Evolutionary conservation across 768 basidiomycete genomes (phyloP).

Genomic region (Boletus sensibilis): DNA sequence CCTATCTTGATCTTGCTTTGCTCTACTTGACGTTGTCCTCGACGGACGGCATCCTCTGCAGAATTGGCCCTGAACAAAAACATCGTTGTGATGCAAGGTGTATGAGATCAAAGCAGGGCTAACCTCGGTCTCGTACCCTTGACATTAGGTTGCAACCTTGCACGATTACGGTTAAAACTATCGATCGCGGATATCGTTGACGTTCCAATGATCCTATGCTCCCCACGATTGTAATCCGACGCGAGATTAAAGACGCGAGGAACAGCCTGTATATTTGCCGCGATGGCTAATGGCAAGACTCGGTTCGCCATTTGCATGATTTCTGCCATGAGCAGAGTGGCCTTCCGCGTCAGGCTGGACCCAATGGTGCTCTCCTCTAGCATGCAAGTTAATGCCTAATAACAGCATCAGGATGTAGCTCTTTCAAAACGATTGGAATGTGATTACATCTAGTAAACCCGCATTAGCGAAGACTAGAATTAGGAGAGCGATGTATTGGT

Average conservation of each 20-base stretch:
- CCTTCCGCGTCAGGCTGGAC: conserved; percentile 79
- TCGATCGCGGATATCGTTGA: conserved; percentile 86
- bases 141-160: conserved; percentile 60
- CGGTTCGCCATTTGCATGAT: conserved; percentile 85
- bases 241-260: conserved; percentile 85
- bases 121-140: conserved; percentile 68
- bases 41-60: conserved; percentile 79
- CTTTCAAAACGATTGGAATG: not conserved
- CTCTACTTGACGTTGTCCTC: conserved; percentile 89
- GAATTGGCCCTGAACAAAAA: conserved; percentile 60
- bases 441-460: conserved; percentile 80
- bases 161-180: conserved; percentile 87
- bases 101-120: conserved; percentile 7
- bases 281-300: conserved; percentile 76
- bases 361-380: conserved; percentile 77
- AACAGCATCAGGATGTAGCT: conserved; percentile 2
- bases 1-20: conserved; percentile 86
- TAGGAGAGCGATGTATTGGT: conserved; percentile 89
- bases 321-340: conserved; percentile 88
- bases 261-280: conserved; percentile 84
- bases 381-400: conserved; percentile 79
- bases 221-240: conserved; percentile 72
- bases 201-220: conserved; percentile 79
- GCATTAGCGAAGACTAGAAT: conserved; percentile 82
- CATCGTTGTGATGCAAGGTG: not conserved